Evolutionary conservation across 2,329 filamentous ascomycete species (phyloP).

Genomic region (Epichloe typhina): DNA sequence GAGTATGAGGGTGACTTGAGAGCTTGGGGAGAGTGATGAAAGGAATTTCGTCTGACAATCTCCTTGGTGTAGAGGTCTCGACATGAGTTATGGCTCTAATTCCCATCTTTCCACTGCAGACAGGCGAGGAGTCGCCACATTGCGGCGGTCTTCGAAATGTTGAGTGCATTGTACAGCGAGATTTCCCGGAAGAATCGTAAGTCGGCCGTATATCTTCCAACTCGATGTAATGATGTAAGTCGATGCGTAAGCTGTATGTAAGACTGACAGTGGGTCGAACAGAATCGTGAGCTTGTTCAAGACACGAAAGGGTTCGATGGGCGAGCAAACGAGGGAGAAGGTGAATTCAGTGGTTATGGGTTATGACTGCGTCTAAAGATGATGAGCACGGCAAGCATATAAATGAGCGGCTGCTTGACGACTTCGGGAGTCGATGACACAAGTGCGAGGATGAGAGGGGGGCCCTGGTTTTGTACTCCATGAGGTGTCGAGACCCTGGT

Average conservation of each 20-base stretch:
- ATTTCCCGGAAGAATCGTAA: neutral
- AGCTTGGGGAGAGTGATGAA: conserved; percentile 9
- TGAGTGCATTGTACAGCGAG: conserved; percentile 5
- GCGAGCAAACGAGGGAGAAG: conserved; percentile 11
- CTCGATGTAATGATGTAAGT: neutral
- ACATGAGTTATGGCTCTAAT: conserved; percentile 10
- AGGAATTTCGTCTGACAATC: conserved; percentile 11
- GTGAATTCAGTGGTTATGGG: conserved; percentile 11
- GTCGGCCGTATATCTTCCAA: neutral
- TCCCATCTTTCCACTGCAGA: conserved; percentile 10
- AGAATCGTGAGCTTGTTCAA: neutral
- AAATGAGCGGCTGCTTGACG: conserved; percentile 8
- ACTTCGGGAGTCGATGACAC: conserved; percentile 10
- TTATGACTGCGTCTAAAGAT: conserved; percentile 10
- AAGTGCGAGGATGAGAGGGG: conserved; percentile 14
- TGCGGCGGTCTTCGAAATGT: conserved; percentile 8
- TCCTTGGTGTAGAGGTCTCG: conserved; percentile 9
- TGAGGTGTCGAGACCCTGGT: conserved; percentile 13
- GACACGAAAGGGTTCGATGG: conserved; percentile 2
- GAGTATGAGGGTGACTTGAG: conserved; percentile 14
- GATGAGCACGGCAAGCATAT: conserved; percentile 11
- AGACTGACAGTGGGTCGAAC: neutral
- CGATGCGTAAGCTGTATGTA: conserved; percentile 3
- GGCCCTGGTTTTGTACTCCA: conserved; percentile 19
- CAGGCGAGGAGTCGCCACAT: conserved; percentile 7